Conservation (phyloP, 2,329 filamentous ascomycete species). For the Penicillium vulpinum region DNA sequence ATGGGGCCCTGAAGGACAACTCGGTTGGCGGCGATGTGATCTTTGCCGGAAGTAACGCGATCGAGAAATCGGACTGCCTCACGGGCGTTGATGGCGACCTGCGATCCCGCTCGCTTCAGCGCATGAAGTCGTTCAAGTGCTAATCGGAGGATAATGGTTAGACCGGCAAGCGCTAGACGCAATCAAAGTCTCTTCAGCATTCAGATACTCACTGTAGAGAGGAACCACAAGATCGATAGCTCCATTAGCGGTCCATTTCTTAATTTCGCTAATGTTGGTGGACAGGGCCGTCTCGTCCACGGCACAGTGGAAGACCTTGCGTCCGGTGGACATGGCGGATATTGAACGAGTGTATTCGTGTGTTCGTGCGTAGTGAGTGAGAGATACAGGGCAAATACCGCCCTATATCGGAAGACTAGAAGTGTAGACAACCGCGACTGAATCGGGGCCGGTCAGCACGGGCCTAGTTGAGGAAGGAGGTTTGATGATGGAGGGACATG, state of each 20-base stretch:
- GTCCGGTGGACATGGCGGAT: slow-evolving; percentile 42
- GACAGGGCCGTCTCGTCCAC: slow-evolving; percentile 55
- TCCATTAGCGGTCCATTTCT: slow-evolving; percentile 53
- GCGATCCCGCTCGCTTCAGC: slow-evolving; percentile 47
- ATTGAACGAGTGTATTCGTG: slow-evolving; percentile 4
- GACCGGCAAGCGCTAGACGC: slow-evolving; percentile 12
- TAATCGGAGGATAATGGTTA: slow-evolving; percentile 23
- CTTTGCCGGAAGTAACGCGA: slow-evolving; percentile 50
- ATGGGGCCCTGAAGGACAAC: slow-evolving; percentile 51
- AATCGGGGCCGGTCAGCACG: slow-evolving; percentile 24
- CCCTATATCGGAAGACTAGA: slow-evolving; percentile 34
- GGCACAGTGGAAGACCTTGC: slow-evolving; percentile 53
- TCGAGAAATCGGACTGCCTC: slow-evolving; percentile 55
- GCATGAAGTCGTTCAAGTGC: slow-evolving; percentile 50
- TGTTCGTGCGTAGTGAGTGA: slow-evolving; percentile 9
- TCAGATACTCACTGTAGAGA: slow-evolving; percentile 48
- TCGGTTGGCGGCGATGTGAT: slow-evolving; percentile 44
- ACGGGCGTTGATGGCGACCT: slow-evolving; percentile 52
- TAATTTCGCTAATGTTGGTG: slow-evolving; percentile 55
- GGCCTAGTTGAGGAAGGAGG: slow-evolving; percentile 28
- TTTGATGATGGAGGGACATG: slow-evolving; percentile 30
- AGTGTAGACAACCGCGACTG: slow-evolving; percentile 34
- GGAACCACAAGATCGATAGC: slow-evolving; percentile 53
- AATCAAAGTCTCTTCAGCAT: not conserved
- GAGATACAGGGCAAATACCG: slow-evolving; percentile 15